Evolutionary conservation across 441 rosid genomes (phyloP).

Genomic region (Pelargonium fulgidum): DNA sequence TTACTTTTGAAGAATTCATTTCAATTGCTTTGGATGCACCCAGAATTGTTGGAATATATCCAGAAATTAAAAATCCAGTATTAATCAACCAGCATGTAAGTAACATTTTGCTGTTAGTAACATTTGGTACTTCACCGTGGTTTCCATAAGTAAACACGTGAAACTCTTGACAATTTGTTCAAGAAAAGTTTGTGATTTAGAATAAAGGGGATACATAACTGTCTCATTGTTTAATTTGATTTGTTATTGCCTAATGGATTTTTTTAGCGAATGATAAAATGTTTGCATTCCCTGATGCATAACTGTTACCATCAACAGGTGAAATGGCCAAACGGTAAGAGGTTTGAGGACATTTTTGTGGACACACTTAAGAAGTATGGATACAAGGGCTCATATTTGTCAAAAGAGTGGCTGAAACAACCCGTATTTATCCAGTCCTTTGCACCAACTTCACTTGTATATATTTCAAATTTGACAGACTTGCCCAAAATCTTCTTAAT

Average conservation of each 20-base stretch:
- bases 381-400: slow-evolving; percentile 72
- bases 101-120: not conserved
- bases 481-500: slow-evolving; percentile 77
- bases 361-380: slow-evolving; percentile 65
- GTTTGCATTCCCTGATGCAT: not conserved
- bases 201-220: too few relatives aligned
- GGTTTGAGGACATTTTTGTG: slow-evolving; percentile 65
- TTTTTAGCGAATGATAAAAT: not conserved
- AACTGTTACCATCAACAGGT: slow-evolving; percentile 40
- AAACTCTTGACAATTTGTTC: not conserved
- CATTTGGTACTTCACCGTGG: not conserved
- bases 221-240: not conserved
- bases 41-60: slow-evolving; percentile 91
- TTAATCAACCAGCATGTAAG: slow-evolving; percentile 74
- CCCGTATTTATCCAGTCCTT: slow-evolving; percentile 91
- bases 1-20: slow-evolving; percentile 85
- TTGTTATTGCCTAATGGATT: not conserved
- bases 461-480: slow-evolving; percentile 57
- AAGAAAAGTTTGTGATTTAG: not conserved
- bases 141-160: not conserved
- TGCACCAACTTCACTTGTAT: slow-evolving; percentile 82
- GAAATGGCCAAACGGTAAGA: slow-evolving; percentile 70
- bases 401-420: slow-evolving; percentile 70
- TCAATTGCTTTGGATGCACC: slow-evolving; percentile 79
- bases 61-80: slow-evolving; percentile 89